Evolutionary conservation across 768 basidiomycete genomes (phyloP).

Genomic region (Kwoniella dendrophila): DNA sequence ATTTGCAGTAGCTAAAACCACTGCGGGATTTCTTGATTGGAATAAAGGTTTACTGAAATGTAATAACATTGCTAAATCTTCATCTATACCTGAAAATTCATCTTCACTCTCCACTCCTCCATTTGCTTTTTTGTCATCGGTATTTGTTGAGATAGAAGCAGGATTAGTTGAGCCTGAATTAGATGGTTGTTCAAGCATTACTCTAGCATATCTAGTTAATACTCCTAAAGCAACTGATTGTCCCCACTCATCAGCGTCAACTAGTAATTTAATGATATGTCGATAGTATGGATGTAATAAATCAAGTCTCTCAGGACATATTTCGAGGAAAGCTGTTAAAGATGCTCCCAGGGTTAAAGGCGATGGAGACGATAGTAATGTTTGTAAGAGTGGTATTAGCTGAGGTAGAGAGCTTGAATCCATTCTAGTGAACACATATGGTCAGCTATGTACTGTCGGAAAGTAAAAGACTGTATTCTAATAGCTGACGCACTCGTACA

Average conservation of each 20-base stretch:
- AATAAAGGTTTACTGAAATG: constrained; percentile 74
- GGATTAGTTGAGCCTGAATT: constrained; percentile 59
- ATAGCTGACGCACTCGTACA: constrained; percentile 65
- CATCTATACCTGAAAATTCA: constrained; percentile 61
- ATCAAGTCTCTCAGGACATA: constrained; percentile 85
- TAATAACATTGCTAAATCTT: constrained; percentile 74
- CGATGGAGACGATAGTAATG: constrained; percentile 67
- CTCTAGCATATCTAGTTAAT: constrained; percentile 76
- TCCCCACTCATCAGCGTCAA: constrained; percentile 97
- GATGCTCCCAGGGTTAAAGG: constrained; percentile 87
- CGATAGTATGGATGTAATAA: constrained; percentile 87
- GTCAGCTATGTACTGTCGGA: background rate
- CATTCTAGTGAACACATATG: constrained; percentile 62
- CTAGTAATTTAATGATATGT: constrained; percentile 75
- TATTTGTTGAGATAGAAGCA: constrained; percentile 27
- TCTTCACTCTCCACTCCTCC: constrained; percentile 62
- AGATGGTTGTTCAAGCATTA: constrained; percentile 66
- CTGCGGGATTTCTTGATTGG: constrained; percentile 83
- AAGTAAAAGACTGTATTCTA: constrained; percentile 5
- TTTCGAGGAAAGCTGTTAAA: constrained; percentile 76
- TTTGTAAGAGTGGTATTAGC: constrained; percentile 59
- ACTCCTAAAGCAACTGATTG: constrained; percentile 79
- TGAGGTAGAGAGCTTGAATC: constrained; percentile 70
- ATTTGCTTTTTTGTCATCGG: constrained; percentile 34
- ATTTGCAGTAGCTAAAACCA: constrained; percentile 74